Evolutionary conservation across 257 asterid genomes (phyloP).

Genomic region (Fraxinus cuspidata): DNA sequence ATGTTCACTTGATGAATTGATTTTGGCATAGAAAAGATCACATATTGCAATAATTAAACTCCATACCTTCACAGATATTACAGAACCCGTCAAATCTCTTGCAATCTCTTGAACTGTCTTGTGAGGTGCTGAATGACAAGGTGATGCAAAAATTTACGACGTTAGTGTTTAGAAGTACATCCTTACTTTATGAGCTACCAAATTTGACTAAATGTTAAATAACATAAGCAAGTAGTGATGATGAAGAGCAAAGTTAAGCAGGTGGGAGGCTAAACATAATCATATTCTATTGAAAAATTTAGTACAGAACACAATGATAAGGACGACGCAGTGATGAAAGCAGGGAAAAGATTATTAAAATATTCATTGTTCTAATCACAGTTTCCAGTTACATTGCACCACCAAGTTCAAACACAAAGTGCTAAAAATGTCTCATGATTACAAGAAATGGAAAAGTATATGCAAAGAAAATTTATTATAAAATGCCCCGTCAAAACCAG

Average conservation of each 20-base stretch:
- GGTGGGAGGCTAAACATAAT: not conserved
- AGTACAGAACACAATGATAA: not conserved
- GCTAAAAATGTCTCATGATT: not conserved
- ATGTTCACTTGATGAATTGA: not conserved
- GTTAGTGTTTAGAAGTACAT: constrained; percentile 12
- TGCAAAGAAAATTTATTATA: not conserved
- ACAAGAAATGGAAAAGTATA: not conserved
- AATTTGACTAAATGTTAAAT: constrained; percentile 8
- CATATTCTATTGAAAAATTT: not conserved
- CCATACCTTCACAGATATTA: constrained; percentile 76
- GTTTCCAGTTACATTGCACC: not conserved
- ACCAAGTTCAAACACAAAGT: not conserved
- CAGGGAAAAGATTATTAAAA: not conserved
- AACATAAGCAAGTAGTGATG: not conserved
- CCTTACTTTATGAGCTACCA: constrained; percentile 1
- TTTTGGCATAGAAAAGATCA: not conserved
- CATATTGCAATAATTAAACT: not conserved
- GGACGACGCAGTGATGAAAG: not conserved
- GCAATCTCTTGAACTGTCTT: constrained; percentile 87
- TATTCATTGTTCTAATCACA: not conserved
- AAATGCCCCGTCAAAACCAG: not conserved
- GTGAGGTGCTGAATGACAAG: constrained; percentile 56
- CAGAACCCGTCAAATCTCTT: constrained; percentile 68
- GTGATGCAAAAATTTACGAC: not conserved
- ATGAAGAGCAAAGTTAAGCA: not conserved